Conservation (phyloP, 768 basidiomycete species). For the Amanita molliuscula region DNA sequence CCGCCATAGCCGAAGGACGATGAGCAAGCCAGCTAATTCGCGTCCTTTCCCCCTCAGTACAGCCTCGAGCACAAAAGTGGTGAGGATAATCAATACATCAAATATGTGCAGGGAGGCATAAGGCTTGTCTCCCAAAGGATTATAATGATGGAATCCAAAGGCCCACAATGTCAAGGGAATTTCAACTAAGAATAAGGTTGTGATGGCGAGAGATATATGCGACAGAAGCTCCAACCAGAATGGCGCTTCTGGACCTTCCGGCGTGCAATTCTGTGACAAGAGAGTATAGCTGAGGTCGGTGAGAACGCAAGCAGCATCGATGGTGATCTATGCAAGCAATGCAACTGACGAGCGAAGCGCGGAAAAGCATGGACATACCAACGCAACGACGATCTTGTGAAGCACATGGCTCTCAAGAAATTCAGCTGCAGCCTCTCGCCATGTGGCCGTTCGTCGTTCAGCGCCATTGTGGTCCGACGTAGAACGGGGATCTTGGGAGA, state of each 20-base stretch:
- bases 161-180: conserved; percentile 63
- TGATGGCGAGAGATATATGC: conserved; percentile 56
- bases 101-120: conserved; percentile 64
- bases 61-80: conserved; percentile 67
- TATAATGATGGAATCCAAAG: conserved; percentile 49
- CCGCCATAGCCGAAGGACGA: conserved; percentile 73
- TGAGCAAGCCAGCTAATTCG: conserved; percentile 61
- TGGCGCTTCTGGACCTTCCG: conserved; percentile 32
- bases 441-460: background rate
- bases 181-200: conserved; percentile 66
- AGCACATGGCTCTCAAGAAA: conserved; percentile 42
- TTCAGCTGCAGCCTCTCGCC: background rate
- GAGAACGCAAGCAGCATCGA: conserved; percentile 65
- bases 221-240: conserved; percentile 55
- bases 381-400: conserved; percentile 45
- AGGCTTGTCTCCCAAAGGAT: conserved; percentile 43
- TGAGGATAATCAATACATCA: conserved; percentile 60
- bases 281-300: conserved; percentile 62
- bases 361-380: conserved; percentile 30
- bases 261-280: conserved; percentile 41
- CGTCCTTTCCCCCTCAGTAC: conserved; percentile 56
- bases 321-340: conserved; percentile 30
- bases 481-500: conserved; percentile 13
- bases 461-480: background rate
- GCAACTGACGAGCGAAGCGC: background rate